Percentiles rank a stretch among this genome's conserved stretches.
Conservation (phyloP, 2,329 filamentous ascomycete genomes). For the Fusarium secorum region DNA sequence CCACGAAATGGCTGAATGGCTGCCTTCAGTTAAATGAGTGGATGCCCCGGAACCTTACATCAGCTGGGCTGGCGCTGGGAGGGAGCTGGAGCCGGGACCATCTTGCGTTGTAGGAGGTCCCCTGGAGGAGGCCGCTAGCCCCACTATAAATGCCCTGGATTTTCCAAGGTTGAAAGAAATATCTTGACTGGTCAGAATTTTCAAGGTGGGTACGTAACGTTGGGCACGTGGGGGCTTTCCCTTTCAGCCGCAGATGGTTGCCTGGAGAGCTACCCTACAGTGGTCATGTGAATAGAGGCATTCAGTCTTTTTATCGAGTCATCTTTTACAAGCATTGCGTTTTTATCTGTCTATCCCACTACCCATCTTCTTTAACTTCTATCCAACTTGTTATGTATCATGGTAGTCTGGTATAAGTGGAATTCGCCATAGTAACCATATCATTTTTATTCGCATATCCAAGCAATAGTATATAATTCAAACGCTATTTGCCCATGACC, state of each 20-base stretch:
- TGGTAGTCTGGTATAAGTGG: not conserved
- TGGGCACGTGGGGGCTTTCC: conserved; percentile 36
- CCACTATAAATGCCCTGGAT: conserved; percentile 16
- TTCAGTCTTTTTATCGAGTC: not conserved
- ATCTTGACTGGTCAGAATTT: conserved; percentile 16
- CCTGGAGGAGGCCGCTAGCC: conserved; percentile 25
- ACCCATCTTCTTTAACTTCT: not conserved
- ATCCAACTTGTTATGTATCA: not conserved
- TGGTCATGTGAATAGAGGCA: not conserved
- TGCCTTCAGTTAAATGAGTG: conserved; percentile 26
- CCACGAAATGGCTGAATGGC: conserved; percentile 23
- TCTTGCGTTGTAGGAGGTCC: conserved; percentile 23
- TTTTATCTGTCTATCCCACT: not conserved
- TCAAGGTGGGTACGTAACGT: conserved; percentile 18
- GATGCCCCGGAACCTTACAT: conserved; percentile 29
- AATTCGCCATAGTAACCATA: not conserved
- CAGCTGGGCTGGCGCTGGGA: conserved; percentile 10
- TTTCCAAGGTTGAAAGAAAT: not conserved
- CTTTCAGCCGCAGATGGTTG: conserved; percentile 29
- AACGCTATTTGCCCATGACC: fast-evolving
- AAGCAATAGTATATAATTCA: not conserved
- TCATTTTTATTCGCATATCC: not conserved
- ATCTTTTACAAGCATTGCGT: not conserved
- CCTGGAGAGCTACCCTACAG: conserved; percentile 18
- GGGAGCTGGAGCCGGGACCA: not conserved